Evolutionary conservation across 768 basidiomycete species (phyloP), one percentile per base, ranked within the genome.

Genomic region (Amanita pallidorosea): DNA sequence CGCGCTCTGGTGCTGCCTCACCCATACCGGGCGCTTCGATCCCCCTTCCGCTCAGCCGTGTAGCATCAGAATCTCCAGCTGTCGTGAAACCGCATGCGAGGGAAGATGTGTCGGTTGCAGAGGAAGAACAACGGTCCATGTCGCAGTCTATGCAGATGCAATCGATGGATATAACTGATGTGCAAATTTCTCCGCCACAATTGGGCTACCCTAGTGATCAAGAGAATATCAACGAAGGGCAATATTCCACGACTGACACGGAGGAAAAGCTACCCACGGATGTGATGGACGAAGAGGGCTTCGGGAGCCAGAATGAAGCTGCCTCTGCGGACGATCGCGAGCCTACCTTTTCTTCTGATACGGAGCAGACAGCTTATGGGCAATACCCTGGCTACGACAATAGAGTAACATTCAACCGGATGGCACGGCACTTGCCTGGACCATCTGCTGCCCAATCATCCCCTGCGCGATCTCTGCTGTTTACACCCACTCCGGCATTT

Each of bases 261-360:
- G 47, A 54, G 7, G 56, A 63, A 25, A 35, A 55, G 20, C 44
- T 42, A 9, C 58, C 59, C 17, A 46, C 45, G 5, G 60, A 60
- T 37, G 60, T 58, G 45, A 53, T 54, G 7, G 62, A 67, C 22
- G 61, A 60, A 5, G 25, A 46, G 11, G 22, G 9, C 31, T 42
- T 37, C 15, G 49, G 36, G 23, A 51, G 34, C 29, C 52, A 54
- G 20, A 58, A 55, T 17, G 56, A 52, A 36, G 49, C 47, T 15
- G 22, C 34, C 5, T 59, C 58, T 44, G 53, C 56, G 42, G 57
- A 65, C 18, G 57, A 62, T 52, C 65, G 60, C 33, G 82, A 85
- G 45, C 81, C 83, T 4, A 87, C 85, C 0, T 87, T 87, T 58
- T 85, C 85, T 0, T 85, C 85, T 8, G 81, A 84, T 31, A 81